Conservation (phyloP, 306 rosid genomes). For the Acacia crassicarpa region DNA sequence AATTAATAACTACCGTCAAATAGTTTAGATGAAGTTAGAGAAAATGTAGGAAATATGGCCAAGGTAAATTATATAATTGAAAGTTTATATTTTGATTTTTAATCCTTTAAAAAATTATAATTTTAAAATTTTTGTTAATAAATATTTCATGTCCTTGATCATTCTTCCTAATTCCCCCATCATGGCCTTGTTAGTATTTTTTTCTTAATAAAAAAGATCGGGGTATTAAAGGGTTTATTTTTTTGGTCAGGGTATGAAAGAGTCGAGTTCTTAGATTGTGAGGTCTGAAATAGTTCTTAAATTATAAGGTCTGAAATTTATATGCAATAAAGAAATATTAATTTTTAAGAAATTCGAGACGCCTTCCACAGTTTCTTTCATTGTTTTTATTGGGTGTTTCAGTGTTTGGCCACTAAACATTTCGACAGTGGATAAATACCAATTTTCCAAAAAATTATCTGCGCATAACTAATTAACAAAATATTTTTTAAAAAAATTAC, state of each 20-base stretch:
- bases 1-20: too few relatives aligned
- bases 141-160: too few relatives aligned
- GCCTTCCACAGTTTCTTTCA: neutral
- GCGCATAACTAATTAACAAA: neutral
- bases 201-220: neutral
- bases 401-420: neutral
- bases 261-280: neutral
- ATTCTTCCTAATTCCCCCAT: too few relatives aligned
- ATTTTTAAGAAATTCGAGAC: neutral
- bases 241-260: neutral
- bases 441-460: neutral
- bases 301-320: neutral
- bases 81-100: too few relatives aligned
- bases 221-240: neutral
- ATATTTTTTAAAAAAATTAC: too few relatives aligned
- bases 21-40: too few relatives aligned
- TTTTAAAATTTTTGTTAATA: too few relatives aligned
- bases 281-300: too few relatives aligned
- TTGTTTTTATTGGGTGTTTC: neutral
- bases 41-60: too few relatives aligned
- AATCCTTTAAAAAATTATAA: too few relatives aligned
- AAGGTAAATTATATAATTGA: too few relatives aligned
- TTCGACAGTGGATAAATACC: neutral
- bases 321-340: neutral
- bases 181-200: neutral